Evolutionary conservation across 306 rosid species (phyloP), one percentile per base, ranked within the genome.

Genomic region (Boehmeria nivea): DNA sequence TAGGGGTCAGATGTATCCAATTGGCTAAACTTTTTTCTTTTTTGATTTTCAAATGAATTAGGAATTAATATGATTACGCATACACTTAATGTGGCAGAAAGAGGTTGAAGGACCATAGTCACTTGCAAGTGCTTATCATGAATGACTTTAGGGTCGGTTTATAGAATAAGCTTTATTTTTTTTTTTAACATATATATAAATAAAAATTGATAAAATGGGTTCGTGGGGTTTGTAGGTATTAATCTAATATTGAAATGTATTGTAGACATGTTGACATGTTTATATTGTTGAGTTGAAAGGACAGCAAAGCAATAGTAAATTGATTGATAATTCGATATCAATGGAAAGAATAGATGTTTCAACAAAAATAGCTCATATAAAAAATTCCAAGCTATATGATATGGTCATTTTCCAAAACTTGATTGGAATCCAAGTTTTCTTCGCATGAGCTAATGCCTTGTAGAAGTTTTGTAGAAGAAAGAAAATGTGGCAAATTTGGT

Each of bases 11-110:
- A 59, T 59, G 42, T 16, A 17, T 59, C 22, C 23, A 42, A 14
- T 45, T 43, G 40, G 27, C 43, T 28, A 9, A 26, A 27, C 17
- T 27, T 59, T n/a, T n/a, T n/a, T 13, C 0, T 48, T 44, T 10
- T 8, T 40, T 53, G 7, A 3, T 27, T 44, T 43, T 59, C 43
- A 43, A 43, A 59, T 27, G 39, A 59, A 28, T 26, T 5, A 6
- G 8, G 12, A 4, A 31, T 27, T 44, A 9, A 45, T 59, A 43
- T 59, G 26, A 59, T 59, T 19, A 46, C 44, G 54, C 53, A 10
- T 44, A 59, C 64, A 43, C 27, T 59, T 59, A 59, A 59, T 43
- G 64, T 59, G 54, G 64, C 43, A 44, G 8, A 44, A 44, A 45
- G 1, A 34, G 10, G 48, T 21, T 56, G 49, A 39, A 34, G 48